These are phyloP conservation scores for Lactarius vividus DNA, from an alignment of 768 basidiomycete species.

Conservation along the genomic window DNA sequence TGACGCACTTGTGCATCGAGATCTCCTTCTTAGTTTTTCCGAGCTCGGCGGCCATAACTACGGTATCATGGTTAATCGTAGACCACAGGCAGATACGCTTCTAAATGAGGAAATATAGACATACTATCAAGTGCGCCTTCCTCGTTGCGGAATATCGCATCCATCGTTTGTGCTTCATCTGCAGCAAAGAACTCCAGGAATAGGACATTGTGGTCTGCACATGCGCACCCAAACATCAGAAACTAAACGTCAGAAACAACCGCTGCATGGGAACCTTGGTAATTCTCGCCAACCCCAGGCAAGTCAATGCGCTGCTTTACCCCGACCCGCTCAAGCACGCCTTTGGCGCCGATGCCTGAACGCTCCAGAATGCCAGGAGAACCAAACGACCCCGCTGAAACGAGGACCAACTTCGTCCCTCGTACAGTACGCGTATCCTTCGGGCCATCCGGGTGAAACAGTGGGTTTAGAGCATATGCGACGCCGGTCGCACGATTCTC, in stretches of 20 bases:
- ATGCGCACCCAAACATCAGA: slow-evolving; percentile 3
- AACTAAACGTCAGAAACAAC: too few species aligned
- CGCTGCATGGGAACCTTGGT: slow-evolving; percentile 33
- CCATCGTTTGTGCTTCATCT: slow-evolving; percentile 27
- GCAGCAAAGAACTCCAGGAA: slow-evolving; percentile 21
- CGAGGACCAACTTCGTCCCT: slow-evolving; percentile 39
- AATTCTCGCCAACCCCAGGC: slow-evolving; percentile 42
- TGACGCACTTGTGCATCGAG: slow-evolving; percentile 48
- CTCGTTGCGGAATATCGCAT: slow-evolving; percentile 24
- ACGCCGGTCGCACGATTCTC: slow-evolving; percentile 40
- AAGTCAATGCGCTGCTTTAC: slow-evolving; percentile 36
- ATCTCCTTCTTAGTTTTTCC: slow-evolving; percentile 43
- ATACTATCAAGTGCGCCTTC: slow-evolving; percentile 23
- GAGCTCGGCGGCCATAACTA: slow-evolving; percentile 39
- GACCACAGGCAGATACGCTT: not conserved
- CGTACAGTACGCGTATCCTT: slow-evolving; percentile 25
- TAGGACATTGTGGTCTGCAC: slow-evolving; percentile 22
- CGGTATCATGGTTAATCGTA: not conserved
- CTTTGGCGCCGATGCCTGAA: slow-evolving; percentile 42
- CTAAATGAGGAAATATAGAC: not conserved
- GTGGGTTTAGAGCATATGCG: slow-evolving; percentile 35
- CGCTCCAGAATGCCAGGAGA: slow-evolving; percentile 54
- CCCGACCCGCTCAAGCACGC: slow-evolving; percentile 32
- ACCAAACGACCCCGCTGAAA: slow-evolving; percentile 42
- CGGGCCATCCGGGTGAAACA: slow-evolving; percentile 28